Evolutionary conservation across 164 flowering plant genomes (phyloP).

Genomic region (Umbellularia californica): DNA sequence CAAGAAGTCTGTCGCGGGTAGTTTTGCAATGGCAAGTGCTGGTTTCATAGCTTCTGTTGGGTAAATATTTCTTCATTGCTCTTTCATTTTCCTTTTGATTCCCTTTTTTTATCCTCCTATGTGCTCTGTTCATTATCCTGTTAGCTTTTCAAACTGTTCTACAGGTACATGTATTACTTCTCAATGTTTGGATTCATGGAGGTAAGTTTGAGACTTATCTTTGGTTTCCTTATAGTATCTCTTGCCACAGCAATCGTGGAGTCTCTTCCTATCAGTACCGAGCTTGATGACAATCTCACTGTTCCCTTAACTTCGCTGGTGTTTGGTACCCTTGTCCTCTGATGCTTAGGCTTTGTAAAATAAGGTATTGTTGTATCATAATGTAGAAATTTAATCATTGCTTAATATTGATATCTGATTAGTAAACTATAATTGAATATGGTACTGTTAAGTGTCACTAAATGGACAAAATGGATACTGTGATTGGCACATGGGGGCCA

Average conservation of each 20-base stretch:
- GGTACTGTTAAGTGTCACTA: too few relatives aligned
- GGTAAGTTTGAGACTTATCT: conserved; percentile 48
- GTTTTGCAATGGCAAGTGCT: conserved; percentile 71
- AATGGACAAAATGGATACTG: too few relatives aligned
- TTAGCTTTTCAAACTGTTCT: not conserved
- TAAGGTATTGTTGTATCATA: not conserved
- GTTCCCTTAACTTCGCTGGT: conserved; percentile 64
- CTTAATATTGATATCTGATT: too few relatives aligned
- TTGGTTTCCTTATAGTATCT: conserved; percentile 65
- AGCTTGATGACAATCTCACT: conserved; percentile 88
- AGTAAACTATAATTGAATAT: too few relatives aligned
- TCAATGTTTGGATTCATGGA: conserved; percentile 53
- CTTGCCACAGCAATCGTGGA: conserved; percentile 69
- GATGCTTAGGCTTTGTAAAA: not conserved
- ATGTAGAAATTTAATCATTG: too few relatives aligned
- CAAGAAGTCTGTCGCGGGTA: conserved; percentile 72
- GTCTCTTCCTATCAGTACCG: conserved; percentile 78
- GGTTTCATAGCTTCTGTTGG: conserved; percentile 70
- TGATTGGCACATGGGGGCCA: too few relatives aligned
- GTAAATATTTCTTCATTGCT: conserved; percentile 27
- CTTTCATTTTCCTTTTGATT: not conserved
- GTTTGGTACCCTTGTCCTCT: conserved; percentile 57
- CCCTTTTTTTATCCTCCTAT: not conserved
- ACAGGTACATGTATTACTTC: conserved; percentile 84
- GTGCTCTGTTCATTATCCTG: not conserved